Evolutionary conservation across 2,329 filamentous ascomycete genomes (phyloP).

Genomic region (Calonectria pteridis): DNA sequence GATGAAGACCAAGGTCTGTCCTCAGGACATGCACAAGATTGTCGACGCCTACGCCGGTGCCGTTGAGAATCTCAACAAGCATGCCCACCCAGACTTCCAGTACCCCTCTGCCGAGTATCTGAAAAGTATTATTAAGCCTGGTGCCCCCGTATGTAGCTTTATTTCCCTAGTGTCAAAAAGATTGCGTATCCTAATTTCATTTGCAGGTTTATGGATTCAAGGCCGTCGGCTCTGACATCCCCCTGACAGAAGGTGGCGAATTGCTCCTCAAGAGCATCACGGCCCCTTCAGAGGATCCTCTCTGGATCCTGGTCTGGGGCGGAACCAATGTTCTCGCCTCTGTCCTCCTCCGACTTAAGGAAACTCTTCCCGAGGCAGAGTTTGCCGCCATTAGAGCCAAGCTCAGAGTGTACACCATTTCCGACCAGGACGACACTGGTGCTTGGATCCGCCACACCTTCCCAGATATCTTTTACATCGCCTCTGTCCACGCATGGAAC

Average conservation of each 20-base stretch:
- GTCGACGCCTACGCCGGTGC: slow-evolving; percentile 58
- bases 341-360: slow-evolving; percentile 55
- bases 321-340: slow-evolving; percentile 66
- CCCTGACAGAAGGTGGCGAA: slow-evolving; percentile 54
- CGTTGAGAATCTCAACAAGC: slow-evolving; percentile 61
- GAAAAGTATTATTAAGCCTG: slow-evolving; percentile 50
- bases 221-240: slow-evolving; percentile 47
- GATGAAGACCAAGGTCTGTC: slow-evolving; percentile 55
- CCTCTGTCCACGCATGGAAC: slow-evolving; percentile 67
- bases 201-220: slow-evolving; percentile 49
- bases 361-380: slow-evolving; percentile 44
- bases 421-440: slow-evolving; percentile 70
- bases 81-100: slow-evolving; percentile 57
- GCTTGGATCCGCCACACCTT: slow-evolving; percentile 67
- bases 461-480: slow-evolving; percentile 68
- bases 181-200: background rate
- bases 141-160: slow-evolving; percentile 47
- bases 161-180: background rate
- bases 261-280: slow-evolving; percentile 53
- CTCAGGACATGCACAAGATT: slow-evolving; percentile 58
- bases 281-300: slow-evolving; percentile 49
- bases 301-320: slow-evolving; percentile 67
- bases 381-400: slow-evolving; percentile 53
- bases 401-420: slow-evolving; percentile 67
- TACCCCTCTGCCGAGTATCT: slow-evolving; percentile 56